Percentiles rank a stretch among this genome's conserved stretches.
Evolutionary conservation across 306 rosid genomes (phyloP).

Genomic region (Citrullus mucosospermus): DNA sequence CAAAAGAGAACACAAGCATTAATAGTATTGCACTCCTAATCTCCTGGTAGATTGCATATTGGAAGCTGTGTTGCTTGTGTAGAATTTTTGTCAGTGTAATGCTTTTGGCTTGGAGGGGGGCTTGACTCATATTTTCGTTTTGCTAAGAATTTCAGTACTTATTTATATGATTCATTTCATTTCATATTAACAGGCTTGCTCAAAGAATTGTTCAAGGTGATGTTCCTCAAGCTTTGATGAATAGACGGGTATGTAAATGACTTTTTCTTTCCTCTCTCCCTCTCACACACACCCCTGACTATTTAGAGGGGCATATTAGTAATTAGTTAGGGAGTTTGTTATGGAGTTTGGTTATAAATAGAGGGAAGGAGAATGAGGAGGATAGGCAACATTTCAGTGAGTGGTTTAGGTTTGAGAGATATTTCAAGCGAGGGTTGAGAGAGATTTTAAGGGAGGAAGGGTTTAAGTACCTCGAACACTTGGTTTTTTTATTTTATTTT

Average conservation of each 20-base stretch:
- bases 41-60: not conserved
- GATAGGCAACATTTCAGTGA: too few species aligned
- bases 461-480: too few species aligned
- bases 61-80: not conserved
- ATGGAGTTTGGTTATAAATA: too few species aligned
- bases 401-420: too few species aligned
- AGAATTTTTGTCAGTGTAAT: not conserved
- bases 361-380: too few species aligned
- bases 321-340: too few species aligned
- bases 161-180: not conserved
- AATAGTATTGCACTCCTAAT: not conserved
- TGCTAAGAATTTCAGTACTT: not conserved
- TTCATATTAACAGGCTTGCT: constrained; percentile 63
- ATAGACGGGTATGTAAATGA: constrained; percentile 57
- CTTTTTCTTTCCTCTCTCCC: not conserved
- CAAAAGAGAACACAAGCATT: not conserved
- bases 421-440: too few species aligned
- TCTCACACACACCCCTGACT: not conserved
- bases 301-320: too few species aligned
- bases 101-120: not conserved
- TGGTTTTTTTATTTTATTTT: too few species aligned
- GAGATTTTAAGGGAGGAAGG: too few species aligned
- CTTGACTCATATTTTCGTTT: not conserved
- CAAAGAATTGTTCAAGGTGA: constrained; percentile 97
- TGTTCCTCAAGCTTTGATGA: constrained; percentile 97